A percentile compares a stretch with the other conserved stretches of the same genome.
phyloP scores from a whole-genome alignment of 306 rosid genomes.

The Urtica urens region DNA sequence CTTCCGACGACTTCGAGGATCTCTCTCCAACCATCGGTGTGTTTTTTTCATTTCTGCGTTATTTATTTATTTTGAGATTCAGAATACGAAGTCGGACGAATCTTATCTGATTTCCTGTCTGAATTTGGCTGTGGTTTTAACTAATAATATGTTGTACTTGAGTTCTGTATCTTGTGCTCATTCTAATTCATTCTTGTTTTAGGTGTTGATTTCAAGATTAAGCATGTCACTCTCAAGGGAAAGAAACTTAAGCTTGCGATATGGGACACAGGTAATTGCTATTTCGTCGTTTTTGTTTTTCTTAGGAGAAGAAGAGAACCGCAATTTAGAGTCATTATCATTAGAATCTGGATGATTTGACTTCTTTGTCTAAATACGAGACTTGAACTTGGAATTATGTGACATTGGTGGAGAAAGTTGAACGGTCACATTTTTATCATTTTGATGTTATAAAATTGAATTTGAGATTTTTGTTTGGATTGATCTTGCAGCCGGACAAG shows the following conservation, averaged over 20 bases:
- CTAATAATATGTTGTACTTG: no score
- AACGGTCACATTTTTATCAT: no score
- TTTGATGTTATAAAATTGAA: background rate
- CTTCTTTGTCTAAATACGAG: no score
- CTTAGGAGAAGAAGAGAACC: no score
- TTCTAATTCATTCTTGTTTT: no score
- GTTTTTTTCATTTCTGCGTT: background rate
- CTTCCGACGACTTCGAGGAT: constrained; percentile 54
- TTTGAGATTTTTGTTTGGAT: background rate
- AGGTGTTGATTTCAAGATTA: constrained; percentile 90
- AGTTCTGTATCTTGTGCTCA: no score
- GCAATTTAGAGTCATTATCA: no score
- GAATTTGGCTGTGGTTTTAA: background rate
- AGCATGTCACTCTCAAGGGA: constrained; percentile 44
- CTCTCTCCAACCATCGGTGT: constrained; percentile 84
- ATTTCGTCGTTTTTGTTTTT: background rate
- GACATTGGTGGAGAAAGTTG: no score
- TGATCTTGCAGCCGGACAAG: constrained; percentile 66
- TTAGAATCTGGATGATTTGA: no score
- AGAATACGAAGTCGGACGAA: no score
- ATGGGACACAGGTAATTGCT: constrained; percentile 75
- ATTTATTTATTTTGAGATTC: background rate
- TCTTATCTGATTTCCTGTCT: background rate
- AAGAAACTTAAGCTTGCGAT: constrained; percentile 80
- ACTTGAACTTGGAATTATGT: no score